Percentiles rank a stretch among this genome's conserved stretches.
Evolutionary conservation across 2,329 filamentous ascomycete genomes (phyloP).

Genomic region (Hypomyces perniciosus): DNA sequence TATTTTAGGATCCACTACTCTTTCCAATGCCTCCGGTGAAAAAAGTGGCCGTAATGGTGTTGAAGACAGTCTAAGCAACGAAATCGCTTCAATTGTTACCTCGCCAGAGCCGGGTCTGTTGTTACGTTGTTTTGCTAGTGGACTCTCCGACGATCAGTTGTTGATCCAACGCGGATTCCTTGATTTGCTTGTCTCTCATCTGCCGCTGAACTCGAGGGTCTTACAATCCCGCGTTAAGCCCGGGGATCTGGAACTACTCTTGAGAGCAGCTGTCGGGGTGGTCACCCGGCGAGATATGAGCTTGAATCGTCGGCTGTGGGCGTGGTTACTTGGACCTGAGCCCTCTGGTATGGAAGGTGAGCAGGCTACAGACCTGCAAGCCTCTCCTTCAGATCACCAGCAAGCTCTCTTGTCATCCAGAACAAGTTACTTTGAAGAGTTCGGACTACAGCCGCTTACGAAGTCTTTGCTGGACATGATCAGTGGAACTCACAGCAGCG

Average conservation of each 20-base stretch:
- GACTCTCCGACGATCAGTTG: constrained; percentile 78
- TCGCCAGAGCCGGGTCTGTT: constrained; percentile 88
- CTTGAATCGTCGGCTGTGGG: constrained; percentile 88
- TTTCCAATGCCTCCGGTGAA: constrained; percentile 7
- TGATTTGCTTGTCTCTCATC: constrained; percentile 82
- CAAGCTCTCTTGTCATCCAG: constrained; percentile 47
- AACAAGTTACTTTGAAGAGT: constrained; percentile 76
- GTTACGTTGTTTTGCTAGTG: constrained; percentile 85
- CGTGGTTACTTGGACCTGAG: constrained; percentile 86
- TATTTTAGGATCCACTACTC: constrained; percentile 19
- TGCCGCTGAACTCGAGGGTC: constrained; percentile 78
- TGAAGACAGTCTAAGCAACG: constrained; percentile 34
- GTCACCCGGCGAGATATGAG: constrained; percentile 93
- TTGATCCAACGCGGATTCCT: constrained; percentile 92
- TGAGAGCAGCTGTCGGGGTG: constrained; percentile 79
- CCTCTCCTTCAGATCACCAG: constrained; percentile 35
- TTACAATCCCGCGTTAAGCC: constrained; percentile 68
- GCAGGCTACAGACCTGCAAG: constrained; percentile 39
- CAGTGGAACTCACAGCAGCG: constrained; percentile 30
- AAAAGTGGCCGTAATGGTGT: constrained; percentile 3
- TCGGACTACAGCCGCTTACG: constrained; percentile 69
- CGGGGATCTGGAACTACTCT: constrained; percentile 72
- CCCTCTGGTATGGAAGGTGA: constrained; percentile 45
- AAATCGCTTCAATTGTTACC: constrained; percentile 62
- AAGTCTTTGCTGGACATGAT: constrained; percentile 74